A percentile compares a stretch with the other conserved stretches of the same genome.
phyloP scores from a whole-genome alignment of 2,329 filamentous ascomycete genomes.

The Dryadomyces quercivorus region DNA sequence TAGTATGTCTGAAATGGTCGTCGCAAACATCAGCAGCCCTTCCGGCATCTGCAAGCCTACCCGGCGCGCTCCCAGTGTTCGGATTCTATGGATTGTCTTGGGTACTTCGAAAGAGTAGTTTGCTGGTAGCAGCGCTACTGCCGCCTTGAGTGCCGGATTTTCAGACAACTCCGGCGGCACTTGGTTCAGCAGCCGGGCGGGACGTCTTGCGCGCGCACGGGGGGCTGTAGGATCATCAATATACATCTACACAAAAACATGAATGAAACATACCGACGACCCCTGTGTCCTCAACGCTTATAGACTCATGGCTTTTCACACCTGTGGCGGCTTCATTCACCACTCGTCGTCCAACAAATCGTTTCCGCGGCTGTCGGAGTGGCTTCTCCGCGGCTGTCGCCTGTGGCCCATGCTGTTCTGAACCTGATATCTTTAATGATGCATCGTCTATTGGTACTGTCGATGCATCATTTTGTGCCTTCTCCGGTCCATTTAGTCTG shows the following conservation, averaged over 20 bases:
- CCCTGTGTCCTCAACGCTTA: slow-evolving; percentile 41
- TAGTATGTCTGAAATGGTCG: slow-evolving; percentile 93
- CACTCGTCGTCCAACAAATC: slow-evolving; percentile 76
- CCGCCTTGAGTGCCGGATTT: slow-evolving; percentile 73
- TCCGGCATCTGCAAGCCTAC: slow-evolving; percentile 97
- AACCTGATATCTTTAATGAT: too few relatives aligned
- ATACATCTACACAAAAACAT: not conserved
- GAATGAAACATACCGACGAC: slow-evolving; percentile 32
- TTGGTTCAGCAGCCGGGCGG: slow-evolving; percentile 76
- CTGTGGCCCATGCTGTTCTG: not conserved
- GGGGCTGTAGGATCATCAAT: slow-evolving; percentile 38
- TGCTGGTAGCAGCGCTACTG: slow-evolving; percentile 73
- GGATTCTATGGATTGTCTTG: slow-evolving; percentile 93
- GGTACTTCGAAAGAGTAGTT: slow-evolving; percentile 99
- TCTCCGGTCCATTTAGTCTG: not conserved
- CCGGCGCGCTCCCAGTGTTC: slow-evolving; percentile 63
- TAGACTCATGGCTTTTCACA: not conserved
- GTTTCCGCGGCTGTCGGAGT: slow-evolving; percentile 69
- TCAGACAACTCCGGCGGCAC: slow-evolving; percentile 80
- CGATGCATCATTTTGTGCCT: not conserved
- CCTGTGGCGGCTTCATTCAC: slow-evolving; percentile 45
- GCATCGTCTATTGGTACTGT: not conserved
- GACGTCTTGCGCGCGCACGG: slow-evolving; percentile 47
- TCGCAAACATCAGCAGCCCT: slow-evolving; percentile 87
- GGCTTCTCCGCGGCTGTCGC: slow-evolving; percentile 2